Conservation (phyloP, 139 green algal species). For the Haematococcus lacustris region DNA sequence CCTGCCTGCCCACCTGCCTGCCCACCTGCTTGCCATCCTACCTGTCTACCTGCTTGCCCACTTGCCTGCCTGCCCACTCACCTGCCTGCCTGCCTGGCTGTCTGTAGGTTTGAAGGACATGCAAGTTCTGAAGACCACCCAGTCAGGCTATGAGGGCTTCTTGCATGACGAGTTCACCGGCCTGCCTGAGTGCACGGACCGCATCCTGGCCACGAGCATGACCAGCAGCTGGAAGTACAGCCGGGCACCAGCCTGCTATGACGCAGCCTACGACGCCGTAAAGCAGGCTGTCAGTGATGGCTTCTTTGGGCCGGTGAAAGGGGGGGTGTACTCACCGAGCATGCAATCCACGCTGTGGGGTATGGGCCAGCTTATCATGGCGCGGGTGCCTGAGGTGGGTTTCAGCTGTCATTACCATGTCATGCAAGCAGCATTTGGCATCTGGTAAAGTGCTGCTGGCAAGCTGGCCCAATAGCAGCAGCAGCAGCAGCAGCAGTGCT, state of each 20-base stretch:
- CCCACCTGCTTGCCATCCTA: too few species aligned
- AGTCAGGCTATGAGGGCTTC: slow-evolving; percentile 89
- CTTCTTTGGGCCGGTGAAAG: slow-evolving; percentile 77
- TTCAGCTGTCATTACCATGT: too few species aligned
- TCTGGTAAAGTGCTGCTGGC: too few species aligned
- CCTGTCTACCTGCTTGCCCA: too few species aligned
- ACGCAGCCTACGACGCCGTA: slow-evolving; percentile 1
- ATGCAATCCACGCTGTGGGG: slow-evolving; percentile 89
- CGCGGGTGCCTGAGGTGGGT: slow-evolving; percentile 39
- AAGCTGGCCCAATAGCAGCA: too few species aligned
- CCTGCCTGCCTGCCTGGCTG: too few species aligned
- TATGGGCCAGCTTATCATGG: slow-evolving; percentile 66
- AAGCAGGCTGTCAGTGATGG: slow-evolving; percentile 16
- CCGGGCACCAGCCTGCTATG: too few species aligned
- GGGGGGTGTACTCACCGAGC: slow-evolving; percentile 78
- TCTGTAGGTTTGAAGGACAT: slow-evolving; percentile 11
- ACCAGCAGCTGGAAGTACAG: slow-evolving; percentile 81
- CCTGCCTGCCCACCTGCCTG: too few species aligned
- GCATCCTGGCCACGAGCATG: slow-evolving; percentile 84
- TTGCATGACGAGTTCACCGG: slow-evolving; percentile 83
- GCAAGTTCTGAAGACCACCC: slow-evolving; percentile 81
- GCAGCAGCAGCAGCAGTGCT: too few species aligned
- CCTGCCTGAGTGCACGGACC: slow-evolving; percentile 73
- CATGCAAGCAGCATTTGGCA: too few species aligned
- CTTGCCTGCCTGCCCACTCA: too few species aligned